Base-by-base conservation (phyloP, 257 asterid species). In the Solanum corneliomulleri region DNA sequence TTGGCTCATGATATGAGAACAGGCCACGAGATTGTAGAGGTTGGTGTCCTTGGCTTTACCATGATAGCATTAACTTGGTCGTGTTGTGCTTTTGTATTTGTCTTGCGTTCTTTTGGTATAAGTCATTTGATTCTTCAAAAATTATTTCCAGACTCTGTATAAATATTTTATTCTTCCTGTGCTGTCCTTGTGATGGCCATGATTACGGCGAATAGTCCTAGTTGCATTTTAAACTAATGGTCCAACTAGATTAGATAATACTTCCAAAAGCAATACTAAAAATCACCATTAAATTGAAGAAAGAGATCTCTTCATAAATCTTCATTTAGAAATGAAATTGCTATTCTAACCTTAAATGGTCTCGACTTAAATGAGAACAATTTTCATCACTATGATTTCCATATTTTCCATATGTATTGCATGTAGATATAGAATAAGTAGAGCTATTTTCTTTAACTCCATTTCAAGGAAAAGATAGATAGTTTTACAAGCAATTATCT, bases 1-100 rank as follows among this genome's bases (percentile, higher is more conserved):
- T 91, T 97, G 91, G 99, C 99, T 18, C 94, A 90, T 91, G 99
- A 97, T 92, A 97, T 95, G 99, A 97, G 71, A 91, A 97, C 99
- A 37, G 99, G 95, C 0, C 99, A 97, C 81, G 95, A 93, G 93
- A 94, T 97, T 60, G 99, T 97, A 89, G 99, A 97, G 99, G 99
- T 97, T 91, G 91, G 94, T 90, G 88, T 77, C 83, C 90, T 89
- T 89, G 27, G 27, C 68, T 78, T 78, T 78, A 78, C 84, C 41
- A 15, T 9, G 4, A 44, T 27, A 44, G 39, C 23, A 15, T 6
- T 27, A 37, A 74, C 52, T 70, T 74, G 56, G 82, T 75, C 21
- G 13, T 41, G 60, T 76, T 3, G 37, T 41, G 83, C 83, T 76
- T 21, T 76, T 75, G 56, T 21, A 75, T 47, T 47, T 27, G 20